Conservation (phyloP, 2,329 filamentous ascomycete species). For the Penicillium sp. region DNA sequence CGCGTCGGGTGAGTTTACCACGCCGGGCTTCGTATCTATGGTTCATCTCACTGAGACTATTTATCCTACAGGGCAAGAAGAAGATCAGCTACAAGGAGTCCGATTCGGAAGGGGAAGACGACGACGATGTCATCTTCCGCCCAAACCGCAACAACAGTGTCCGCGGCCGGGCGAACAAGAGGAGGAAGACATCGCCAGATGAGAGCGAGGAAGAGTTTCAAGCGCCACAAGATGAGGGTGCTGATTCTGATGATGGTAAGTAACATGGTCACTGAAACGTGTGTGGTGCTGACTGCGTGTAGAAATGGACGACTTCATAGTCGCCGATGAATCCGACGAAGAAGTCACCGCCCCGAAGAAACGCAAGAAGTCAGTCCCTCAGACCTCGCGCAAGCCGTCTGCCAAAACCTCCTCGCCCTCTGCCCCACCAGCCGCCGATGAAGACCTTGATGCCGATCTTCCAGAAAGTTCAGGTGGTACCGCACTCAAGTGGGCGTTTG, state of each 20-base stretch:
- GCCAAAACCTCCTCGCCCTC: slow-evolving; percentile 38
- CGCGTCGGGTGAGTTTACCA: slow-evolving; percentile 64
- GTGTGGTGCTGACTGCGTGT: slow-evolving; percentile 27
- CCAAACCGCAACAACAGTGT: slow-evolving; percentile 49
- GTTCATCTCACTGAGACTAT: background rate
- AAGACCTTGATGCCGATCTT: slow-evolving; percentile 57
- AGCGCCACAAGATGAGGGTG: slow-evolving; percentile 53
- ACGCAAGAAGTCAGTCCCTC: slow-evolving; percentile 62
- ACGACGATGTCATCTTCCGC: slow-evolving; percentile 70
- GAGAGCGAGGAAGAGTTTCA: slow-evolving; percentile 66
- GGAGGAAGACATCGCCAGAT: slow-evolving; percentile 62
- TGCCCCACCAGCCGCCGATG: slow-evolving; percentile 53
- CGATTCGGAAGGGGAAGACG: slow-evolving; percentile 66
- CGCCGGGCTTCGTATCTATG: background rate
- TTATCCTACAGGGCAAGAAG: slow-evolving; percentile 54
- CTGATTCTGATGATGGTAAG: slow-evolving; percentile 51
- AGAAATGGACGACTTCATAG: slow-evolving; percentile 85
- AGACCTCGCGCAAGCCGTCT: slow-evolving; percentile 39
- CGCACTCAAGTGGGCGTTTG: slow-evolving; percentile 77
- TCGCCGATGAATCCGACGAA: slow-evolving; percentile 80
- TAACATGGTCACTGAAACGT: slow-evolving; percentile 1
- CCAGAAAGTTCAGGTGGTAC: slow-evolving; percentile 62
- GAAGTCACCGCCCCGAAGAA: slow-evolving; percentile 64
- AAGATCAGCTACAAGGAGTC: slow-evolving; percentile 76
- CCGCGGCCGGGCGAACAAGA: slow-evolving; percentile 52